Base-by-base conservation (phyloP, 768 basidiomycete species). In the Gyrodon lividus region DNA sequence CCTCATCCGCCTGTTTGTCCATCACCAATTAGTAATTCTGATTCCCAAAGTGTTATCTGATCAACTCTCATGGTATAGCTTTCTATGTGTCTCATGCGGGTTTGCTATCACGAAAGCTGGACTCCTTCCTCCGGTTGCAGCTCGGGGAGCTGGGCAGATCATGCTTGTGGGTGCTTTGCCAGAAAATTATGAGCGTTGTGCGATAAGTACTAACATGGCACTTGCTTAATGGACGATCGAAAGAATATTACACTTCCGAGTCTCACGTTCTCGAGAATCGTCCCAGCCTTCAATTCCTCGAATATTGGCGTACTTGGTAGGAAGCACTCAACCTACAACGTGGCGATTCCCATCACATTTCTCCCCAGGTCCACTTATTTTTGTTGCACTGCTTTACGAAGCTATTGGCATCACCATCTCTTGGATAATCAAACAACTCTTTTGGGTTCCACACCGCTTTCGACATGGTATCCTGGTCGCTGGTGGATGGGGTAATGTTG, bases 381-480 rank as follows among this genome's bases (percentile, higher is more conserved):
- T 87, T 12, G 68, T 87, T n/a, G 82, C 79, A 0, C 23, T 85
- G 0, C 45, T 84, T 4, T 89, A 90, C 55, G 77, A 84, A 52
- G 60, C 59, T 2, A 65, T 86, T 5, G 85, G 89, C 6, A 62
- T 82, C 8, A 31, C 65, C 6, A 72, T 84, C 20, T 80, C 82
- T 0, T 83, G 75, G 72, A 42, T 78, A n/a, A 68, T 82, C 47
- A 79, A 78, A 43, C 77, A 79, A 54, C 58, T 86, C 44, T 89
- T 86, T 59, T 89, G 87, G 81, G 86, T 90, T 2, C 89, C 89
- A 1, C 84, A 87, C 60, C 77, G 85, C 23, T 89, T 90, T 61
- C 73, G 87, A 42, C 80, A 83, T 59, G 89, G 87, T 0, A 74
- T 90, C 20, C 59, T 89, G 0, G 79, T 80, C 3, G 86, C 87